Evolutionary conservation across 176 grass and related monocot species (phyloP), one percentile per base, ranked within the genome.

Genomic region (Typha latifolia): DNA sequence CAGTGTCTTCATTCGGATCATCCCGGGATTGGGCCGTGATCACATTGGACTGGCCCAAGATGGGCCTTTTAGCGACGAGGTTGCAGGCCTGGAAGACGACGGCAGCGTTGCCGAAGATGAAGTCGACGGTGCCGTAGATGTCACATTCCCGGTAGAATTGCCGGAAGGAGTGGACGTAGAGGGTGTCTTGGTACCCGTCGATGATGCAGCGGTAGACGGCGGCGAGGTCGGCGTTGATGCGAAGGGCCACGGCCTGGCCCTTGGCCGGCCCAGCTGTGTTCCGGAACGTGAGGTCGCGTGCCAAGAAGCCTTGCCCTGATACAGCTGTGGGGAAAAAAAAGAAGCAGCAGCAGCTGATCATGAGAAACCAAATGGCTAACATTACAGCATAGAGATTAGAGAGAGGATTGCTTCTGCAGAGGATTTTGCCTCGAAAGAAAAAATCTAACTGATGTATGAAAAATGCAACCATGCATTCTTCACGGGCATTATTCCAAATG

Each of bases 201-300:
- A 99, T 90, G 22, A n/a, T 78, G 61, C 94, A 93, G 12, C 78
- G 81, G 78, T 93, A 87, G 81, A 87, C 90, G 12, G 84, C 94
- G 49, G 94, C 86, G 29, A 87, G 81, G 81, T 99, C 85, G 9
- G 88, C 89, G 61, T 92, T 81, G 1, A 83, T 79, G 0, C 89
- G 86, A 12, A 99, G 85, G 14, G 94, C 89, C 61, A 93, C 89
- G 1, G 94, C 94, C 77, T 99, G 94, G 78, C 90, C 78, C 74
- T 89, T 89, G 1, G 48, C 13, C 0, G 83, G 66, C 0, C 94
- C 94, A 20, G 94, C 89, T 64, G 81, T 90, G 83, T 99, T 99
- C 74, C 84, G 67, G 23, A 99, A 63, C 48, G 89, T 99, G 49
- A 99, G 3, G 71, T 99, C 86, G 3, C 74, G 72, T 20, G 83